Evolutionary conservation across 352 stramenopile species (phyloP), one percentile per base, ranked within the genome.

Genomic region (Globisporangium alternatum): DNA sequence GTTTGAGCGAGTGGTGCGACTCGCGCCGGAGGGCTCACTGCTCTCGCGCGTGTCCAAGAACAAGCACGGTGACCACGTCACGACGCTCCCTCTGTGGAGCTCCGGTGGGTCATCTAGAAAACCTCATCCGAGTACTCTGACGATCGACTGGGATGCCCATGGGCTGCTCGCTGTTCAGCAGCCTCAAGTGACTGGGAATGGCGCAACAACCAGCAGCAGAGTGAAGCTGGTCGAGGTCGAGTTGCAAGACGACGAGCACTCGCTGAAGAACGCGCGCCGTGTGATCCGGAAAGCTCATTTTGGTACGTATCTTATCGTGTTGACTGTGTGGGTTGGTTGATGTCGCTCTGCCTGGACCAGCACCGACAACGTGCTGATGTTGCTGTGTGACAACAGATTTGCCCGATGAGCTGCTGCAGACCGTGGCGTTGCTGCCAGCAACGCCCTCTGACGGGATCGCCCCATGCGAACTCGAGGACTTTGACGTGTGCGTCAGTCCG

Each of bases 21-120:
- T 89, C 17, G 76, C 76, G 19, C 76, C 76, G 1, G 43, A 68
- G 8, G 55, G 69, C 58, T 90, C 83, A 22, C 57, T 64, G 35
- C 70, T 92, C 45, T 86, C 76, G 41, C 31, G 48, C 45, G 68
- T 62, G 13, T 83, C 79, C n/a, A 68, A n/a, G 33, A 51, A 28
- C 19, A 78, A 74, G 28, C 79, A 92, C 54, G 77, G 76, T 1
- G 62, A 77, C 5, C 81, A 89, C 66, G 68, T 92, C 22, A 58
- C 69, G 31, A 69, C 56, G 21, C 10, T 69, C 0, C 31, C 60
- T 5, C 21, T 69, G 15, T 48, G 17, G 51, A 56, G 41, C 33
- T 37, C 47, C 5, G 21, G 30, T n/a, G 41, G 19, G 1, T 43
- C 19, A 8, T 55, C 48, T 3, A 47, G 39, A 25, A 43, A 53